Evolutionary conservation across 2,329 filamentous ascomycete species (phyloP), one percentile per base, ranked within the genome.

Genomic region (Scytalidium sp.): DNA sequence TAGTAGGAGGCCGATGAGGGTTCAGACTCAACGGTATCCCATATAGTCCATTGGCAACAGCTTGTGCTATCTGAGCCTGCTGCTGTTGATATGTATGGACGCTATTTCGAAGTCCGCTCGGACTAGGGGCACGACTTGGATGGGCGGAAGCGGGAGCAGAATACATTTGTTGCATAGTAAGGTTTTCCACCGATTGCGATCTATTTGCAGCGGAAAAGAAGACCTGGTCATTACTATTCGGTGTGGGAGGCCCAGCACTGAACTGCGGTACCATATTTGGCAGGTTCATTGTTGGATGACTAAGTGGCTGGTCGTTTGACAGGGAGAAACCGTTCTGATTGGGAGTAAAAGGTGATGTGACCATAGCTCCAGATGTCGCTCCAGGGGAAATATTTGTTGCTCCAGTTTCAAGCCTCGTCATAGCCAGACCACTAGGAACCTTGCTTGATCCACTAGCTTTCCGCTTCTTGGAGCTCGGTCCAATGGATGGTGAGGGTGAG

Each of bases 121-220:
- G 90, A 57, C 87, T 92, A 1, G 85, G 80, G n/a, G 87, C 86
- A 46, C 90, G 84, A 65, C 90, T 95, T 3, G 85, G 80, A 55
- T 90, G 86, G 5, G 82, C 74, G 1, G 90, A 92, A 29, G 79
- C 76, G 3, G 88, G 85, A 3, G 87, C 84, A 4, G 88, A 90
- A 61, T 84, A 87, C 60, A 91, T 68, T 54, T 82, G 81, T 27
- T 83, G 75, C 61, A 85, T 76, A 6, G 76, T 72, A 46, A 88
- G 59, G 56, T 80, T 85, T 50, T 90, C 87, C 63, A 88, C 70
- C 59, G 79, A 87, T 46, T 82, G 75, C 2, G 83, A 78, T 47
- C 84, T 75, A 50, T 81, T 79, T 45, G 73, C 71, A 21, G 76
- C 72, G 41, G 79, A 75, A 59, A 84, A 83, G 45, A 81, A 66